Conservation (phyloP, 352 stramenopile genomes). For the Stramenopiles sp. region DNA sequence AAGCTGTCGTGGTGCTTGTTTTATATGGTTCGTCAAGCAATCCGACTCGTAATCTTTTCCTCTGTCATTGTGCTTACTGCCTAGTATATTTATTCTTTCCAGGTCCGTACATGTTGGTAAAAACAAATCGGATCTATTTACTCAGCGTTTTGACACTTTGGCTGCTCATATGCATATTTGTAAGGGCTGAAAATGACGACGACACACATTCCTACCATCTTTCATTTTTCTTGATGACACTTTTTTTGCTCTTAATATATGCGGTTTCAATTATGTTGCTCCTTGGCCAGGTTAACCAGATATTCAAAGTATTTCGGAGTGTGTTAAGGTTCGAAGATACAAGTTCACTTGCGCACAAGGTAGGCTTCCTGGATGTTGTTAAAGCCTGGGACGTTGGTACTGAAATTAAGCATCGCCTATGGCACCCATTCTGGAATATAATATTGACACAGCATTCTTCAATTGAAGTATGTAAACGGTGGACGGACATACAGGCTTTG, state of each 20-base stretch:
- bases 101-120: background rate
- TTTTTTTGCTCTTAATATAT: background rate
- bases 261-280: background rate
- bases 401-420: slow-evolving; percentile 1
- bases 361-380: background rate
- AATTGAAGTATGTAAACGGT: background rate
- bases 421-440: slow-evolving; percentile 8
- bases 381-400: background rate
- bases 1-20: background rate
- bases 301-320: background rate
- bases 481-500: background rate
- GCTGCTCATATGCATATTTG: background rate
- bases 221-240: background rate
- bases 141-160: background rate
- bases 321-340: background rate
- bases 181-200: background rate
- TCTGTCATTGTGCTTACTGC: background rate
- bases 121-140: background rate
- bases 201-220: background rate
- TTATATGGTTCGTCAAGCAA: background rate
- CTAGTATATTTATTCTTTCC: background rate
- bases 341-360: background rate
- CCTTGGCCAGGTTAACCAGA: background rate
- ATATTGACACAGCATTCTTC: background rate
- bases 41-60: background rate